Base-by-base conservation (phyloP, 139 green algal genomes). In the Nannochloris sp. region DNA sequence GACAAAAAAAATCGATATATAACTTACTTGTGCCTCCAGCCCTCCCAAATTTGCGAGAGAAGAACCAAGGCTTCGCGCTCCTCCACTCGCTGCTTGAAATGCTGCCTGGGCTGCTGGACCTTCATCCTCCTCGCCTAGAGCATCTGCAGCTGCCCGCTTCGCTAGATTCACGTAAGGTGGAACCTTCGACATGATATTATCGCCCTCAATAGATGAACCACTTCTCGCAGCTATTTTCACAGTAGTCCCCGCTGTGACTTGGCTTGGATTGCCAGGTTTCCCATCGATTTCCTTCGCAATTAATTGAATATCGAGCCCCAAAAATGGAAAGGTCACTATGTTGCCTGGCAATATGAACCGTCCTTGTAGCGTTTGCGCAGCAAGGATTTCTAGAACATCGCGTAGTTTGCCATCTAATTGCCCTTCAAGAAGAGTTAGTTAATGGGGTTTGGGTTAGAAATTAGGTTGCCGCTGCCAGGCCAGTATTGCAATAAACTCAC, bases 311-410 rank as follows among this genome's bases (percentile, higher is more conserved):
- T 39, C 27, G 58, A 62, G 59, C 0, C 82, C 84, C 48, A 88
- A 47, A 23, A 88, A 46, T 1, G 77, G 78, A 33, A 87, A 36
- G 4, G 57, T 25, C 33, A 83, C 47, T 13, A 72, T 46, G 23
- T 80, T 83, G 61, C 85, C 84, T 23, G 32, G 27, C 46, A 88
- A 51, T 60, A 88, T 25, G 24, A 44, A 12, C 1, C 73, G 67
- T 7, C 74, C 81, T 1, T 59, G 44, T 35, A 85, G 48, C 44
- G 42, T 51, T 75, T 70, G 31, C 60, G 64, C 32, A 62, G 44
- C 30, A 66, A 51, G 42, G 42, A 27, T 27, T 19, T 27, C 19
- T 27, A 51, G 42, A 51, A 51, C 19, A 19, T 51, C 42, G 19
- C 19, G 19, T 27, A 51, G 19, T 51, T 51, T 51, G 42, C 19